Conservation (phyloP, 176 grass and related monocot species). For the Bolboschoenus planiculmis region DNA sequence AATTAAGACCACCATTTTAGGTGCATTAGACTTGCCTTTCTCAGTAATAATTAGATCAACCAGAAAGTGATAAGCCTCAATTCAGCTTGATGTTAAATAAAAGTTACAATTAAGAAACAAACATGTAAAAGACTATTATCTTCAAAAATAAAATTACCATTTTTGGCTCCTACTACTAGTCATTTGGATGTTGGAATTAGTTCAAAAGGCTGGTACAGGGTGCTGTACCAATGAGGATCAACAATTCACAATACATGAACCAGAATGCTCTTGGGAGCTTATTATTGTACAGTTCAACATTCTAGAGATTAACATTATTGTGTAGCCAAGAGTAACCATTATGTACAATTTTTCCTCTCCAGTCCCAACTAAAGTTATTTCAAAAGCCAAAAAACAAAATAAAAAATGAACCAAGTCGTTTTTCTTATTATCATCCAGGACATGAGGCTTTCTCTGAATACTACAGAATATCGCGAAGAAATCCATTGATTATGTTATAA, state of each 20-base stretch:
- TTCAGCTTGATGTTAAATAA: neutral
- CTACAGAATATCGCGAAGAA: neutral
- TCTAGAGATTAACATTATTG: neutral
- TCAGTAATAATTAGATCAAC: neutral
- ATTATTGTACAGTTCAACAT: too few relatives aligned
- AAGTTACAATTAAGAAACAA: neutral
- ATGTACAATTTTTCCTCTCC: neutral
- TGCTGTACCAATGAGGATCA: neutral
- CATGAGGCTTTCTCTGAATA: neutral
- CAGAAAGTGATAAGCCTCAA: neutral
- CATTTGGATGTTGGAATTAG: too few relatives aligned
- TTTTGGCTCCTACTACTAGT: too few relatives aligned
- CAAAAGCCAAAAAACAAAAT: neutral
- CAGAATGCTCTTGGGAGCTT: too few relatives aligned
- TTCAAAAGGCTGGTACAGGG: too few relatives aligned
- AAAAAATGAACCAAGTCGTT: neutral
- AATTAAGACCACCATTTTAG: neutral
- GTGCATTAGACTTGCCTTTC: neutral
- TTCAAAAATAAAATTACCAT: too few relatives aligned
- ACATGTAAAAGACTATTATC: neutral
- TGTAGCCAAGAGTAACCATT: neutral
- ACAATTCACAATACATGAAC: neutral
- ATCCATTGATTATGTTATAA: slow-evolving; percentile 18
- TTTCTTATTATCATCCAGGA: neutral
- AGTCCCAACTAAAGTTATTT: neutral